phyloP scores from a whole-genome alignment of 768 basidiomycete species.

The Lentinula lateritia region DNA sequence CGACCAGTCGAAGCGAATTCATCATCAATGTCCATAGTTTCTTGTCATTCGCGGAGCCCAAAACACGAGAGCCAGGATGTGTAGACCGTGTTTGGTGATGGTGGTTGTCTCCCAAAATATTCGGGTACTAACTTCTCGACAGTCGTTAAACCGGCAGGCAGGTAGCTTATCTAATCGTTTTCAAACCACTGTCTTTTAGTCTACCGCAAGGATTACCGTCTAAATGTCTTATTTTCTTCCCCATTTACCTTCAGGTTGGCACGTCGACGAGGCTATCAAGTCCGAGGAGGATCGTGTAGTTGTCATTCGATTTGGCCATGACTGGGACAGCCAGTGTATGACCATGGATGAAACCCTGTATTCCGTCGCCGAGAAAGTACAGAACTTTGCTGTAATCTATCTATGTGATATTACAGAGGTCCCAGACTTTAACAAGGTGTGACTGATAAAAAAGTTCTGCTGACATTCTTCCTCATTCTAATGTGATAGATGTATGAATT shows the following conservation, averaged over 20 bases:
- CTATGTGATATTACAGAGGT: slow-evolving; percentile 93
- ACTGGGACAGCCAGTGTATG: slow-evolving; percentile 95
- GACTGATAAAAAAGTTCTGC: slow-evolving; percentile 11
- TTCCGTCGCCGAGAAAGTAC: slow-evolving; percentile 89
- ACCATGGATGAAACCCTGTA: slow-evolving; percentile 98
- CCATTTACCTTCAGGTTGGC: slow-evolving; percentile 91
- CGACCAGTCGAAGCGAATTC: slow-evolving; percentile 17
- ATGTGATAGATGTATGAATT: slow-evolving; percentile 88
- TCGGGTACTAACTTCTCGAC: background rate
- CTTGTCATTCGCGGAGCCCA: background rate
- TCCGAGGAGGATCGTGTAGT: slow-evolving; percentile 96
- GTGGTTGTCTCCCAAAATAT: background rate
- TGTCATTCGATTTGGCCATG: slow-evolving; percentile 91
- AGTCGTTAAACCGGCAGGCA: background rate
- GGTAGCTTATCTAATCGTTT: background rate
- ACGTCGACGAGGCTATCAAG: slow-evolving; percentile 98
- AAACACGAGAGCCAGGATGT: background rate
- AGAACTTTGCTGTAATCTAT: slow-evolving; percentile 98
- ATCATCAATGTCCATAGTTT: slow-evolving; percentile 2
- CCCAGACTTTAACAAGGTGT: slow-evolving; percentile 96
- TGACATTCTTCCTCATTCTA: background rate
- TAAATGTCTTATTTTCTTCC: slow-evolving; percentile 87
- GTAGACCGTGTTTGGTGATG: background rate
- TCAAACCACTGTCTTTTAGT: background rate
- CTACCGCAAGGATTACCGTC: no score